Evolutionary conservation across 352 stramenopile genomes (phyloP).

Genomic region (Pythium sp.): DNA sequence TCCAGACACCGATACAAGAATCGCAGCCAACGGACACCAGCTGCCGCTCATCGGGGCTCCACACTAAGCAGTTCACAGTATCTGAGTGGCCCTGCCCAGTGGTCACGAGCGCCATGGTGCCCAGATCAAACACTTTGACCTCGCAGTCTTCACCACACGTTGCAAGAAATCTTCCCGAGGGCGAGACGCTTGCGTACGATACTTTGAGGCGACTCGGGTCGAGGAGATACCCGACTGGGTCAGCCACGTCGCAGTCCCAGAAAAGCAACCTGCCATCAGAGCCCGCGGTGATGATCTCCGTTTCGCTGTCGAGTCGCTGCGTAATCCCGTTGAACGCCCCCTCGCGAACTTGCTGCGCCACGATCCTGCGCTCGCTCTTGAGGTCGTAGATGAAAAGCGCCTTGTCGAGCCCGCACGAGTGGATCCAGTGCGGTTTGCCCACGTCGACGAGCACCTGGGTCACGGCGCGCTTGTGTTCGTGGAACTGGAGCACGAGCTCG

Average conservation of each 20-base stretch:
- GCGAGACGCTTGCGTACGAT: constrained; percentile 46
- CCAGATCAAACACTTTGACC: constrained; percentile 79
- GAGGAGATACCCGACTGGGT: constrained; percentile 61
- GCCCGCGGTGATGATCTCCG: constrained; percentile 87
- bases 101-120: constrained; percentile 44
- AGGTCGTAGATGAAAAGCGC: constrained; percentile 92
- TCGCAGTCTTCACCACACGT: constrained; percentile 78
- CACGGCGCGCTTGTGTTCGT: constrained; percentile 86
- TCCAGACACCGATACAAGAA: constrained; percentile 90
- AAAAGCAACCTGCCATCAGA: constrained; percentile 79
- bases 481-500: constrained; percentile 89
- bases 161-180: constrained; percentile 74
- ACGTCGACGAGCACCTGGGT: constrained; percentile 80
- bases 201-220: constrained; percentile 46
- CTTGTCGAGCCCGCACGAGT: constrained; percentile 85
- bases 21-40: constrained; percentile 88
- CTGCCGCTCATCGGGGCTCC: constrained; percentile 91
- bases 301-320: constrained; percentile 88
- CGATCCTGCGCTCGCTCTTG: constrained; percentile 75
- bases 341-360: constrained; percentile 78
- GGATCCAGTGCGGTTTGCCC: constrained; percentile 72
- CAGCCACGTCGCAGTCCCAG: constrained; percentile 89
- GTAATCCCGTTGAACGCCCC: constrained; percentile 78
- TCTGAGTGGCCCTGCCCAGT: constrained; percentile 63
- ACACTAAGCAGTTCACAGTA: constrained; percentile 68